Percentiles rank a stretch among this genome's conserved stretches.
Conservation (phyloP, 768 basidiomycete species). For the Tulasnella sp. region DNA sequence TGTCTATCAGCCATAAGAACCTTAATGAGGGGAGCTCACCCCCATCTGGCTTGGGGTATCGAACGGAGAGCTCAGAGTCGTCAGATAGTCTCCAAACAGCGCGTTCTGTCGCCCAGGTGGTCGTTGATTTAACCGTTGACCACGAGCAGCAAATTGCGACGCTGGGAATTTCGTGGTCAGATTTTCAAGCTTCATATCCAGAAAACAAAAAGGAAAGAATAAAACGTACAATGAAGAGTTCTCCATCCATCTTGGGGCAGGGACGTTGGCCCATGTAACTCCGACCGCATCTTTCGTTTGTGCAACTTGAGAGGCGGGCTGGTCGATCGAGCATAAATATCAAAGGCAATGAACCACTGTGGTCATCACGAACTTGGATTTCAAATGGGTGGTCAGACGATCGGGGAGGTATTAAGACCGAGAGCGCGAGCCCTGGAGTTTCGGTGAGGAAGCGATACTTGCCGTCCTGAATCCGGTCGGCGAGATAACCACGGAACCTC, state of each 20-base stretch:
- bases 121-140: neutral
- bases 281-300: no score
- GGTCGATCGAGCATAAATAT: no score
- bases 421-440: neutral
- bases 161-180: neutral
- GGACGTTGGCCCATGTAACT: no score
- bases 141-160: neutral
- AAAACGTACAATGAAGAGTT: no score
- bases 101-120: neutral
- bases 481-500: neutral
- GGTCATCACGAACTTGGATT: no score
- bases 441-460: neutral
- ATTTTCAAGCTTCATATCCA: neutral
- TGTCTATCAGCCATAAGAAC: no score
- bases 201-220: no score
- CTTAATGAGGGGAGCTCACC: neutral
- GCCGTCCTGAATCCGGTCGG: neutral
- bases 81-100: neutral
- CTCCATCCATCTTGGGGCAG: no score
- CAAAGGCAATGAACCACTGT: no score
- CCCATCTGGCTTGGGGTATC: neutral
- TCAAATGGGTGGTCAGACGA: no score
- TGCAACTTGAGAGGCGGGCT: no score
- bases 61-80: neutral
- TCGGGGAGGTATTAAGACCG: neutral